These are phyloP conservation scores for Aureobasidium sp. DNA, from an alignment of 2,329 filamentous ascomycete species.

Conservation along the genomic window DNA sequence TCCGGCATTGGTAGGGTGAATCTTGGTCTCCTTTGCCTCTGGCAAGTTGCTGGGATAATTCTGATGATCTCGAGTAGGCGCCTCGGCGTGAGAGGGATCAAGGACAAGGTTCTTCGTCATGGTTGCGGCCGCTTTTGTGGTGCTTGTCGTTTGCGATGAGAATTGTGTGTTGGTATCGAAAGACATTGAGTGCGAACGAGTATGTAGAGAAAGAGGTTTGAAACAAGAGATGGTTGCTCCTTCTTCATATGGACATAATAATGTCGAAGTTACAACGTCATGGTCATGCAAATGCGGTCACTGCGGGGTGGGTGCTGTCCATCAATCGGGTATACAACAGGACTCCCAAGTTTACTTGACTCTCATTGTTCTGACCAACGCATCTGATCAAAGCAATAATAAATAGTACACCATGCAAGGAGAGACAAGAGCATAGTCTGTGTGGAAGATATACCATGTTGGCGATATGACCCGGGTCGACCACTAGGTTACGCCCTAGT, in stretches of 20 bases:
- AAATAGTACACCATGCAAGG: neutral
- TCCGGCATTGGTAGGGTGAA: slow-evolving; percentile 35
- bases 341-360: neutral
- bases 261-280: slow-evolving; percentile 12
- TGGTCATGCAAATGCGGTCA: neutral
- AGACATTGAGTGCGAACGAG: neutral
- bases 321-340: neutral
- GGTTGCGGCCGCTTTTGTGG: neutral
- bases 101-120: slow-evolving; percentile 36
- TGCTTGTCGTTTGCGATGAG: neutral
- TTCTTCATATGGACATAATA: neutral
- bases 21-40: slow-evolving; percentile 38
- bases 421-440: neutral
- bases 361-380: neutral
- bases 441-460: neutral
- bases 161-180: neutral
- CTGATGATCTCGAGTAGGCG: slow-evolving; percentile 35
- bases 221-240: neutral
- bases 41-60: slow-evolving; percentile 30
- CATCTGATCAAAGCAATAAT: neutral
- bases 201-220: no score
- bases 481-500: neutral
- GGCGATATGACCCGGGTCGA: neutral
- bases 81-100: slow-evolving; percentile 30
- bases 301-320: slow-evolving; percentile 3